Conservation (phyloP, 1,284 basidiomycete species). For the Leccinum griseonigrum region DNA sequence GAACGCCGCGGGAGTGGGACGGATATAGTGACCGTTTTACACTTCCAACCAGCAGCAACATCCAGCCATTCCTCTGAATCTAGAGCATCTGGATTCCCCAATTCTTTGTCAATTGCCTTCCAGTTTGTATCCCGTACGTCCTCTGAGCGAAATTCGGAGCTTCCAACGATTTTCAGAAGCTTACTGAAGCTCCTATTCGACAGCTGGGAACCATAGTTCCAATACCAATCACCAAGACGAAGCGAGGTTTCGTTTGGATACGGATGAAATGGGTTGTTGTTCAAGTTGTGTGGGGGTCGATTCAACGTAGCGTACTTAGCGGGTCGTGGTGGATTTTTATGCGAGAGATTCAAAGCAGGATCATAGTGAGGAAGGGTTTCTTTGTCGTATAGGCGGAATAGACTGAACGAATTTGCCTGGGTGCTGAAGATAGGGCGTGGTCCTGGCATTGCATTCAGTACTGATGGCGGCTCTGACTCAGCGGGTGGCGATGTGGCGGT, state of each 20-base stretch:
- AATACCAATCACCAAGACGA: not conserved
- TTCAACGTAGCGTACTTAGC: not conserved
- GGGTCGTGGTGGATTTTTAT: not conserved
- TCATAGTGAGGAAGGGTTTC: not conserved
- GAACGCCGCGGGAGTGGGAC: not conserved
- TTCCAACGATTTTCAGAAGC: not conserved
- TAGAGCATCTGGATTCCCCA: not conserved
- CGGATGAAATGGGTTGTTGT: not conserved
- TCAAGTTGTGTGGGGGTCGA: not conserved
- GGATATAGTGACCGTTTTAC: not conserved
- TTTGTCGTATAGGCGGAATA: not conserved
- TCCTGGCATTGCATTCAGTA: not conserved
- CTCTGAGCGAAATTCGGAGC: not conserved
- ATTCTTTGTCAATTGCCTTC: not conserved
- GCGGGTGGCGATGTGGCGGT: not conserved
- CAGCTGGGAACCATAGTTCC: not conserved
- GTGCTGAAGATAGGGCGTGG: not conserved
- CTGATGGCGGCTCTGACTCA: not conserved
- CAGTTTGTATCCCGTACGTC: not conserved
- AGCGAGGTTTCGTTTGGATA: not conserved
- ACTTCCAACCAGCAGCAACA: not conserved
- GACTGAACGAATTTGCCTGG: not conserved
- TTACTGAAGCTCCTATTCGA: not conserved
- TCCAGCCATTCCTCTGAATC: not conserved
- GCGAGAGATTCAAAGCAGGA: not conserved